These are phyloP conservation scores for Debaryomycetaceae sp. DNA, from an alignment of 1,139 yeast genomes.

Conservation along the genomic window DNA sequence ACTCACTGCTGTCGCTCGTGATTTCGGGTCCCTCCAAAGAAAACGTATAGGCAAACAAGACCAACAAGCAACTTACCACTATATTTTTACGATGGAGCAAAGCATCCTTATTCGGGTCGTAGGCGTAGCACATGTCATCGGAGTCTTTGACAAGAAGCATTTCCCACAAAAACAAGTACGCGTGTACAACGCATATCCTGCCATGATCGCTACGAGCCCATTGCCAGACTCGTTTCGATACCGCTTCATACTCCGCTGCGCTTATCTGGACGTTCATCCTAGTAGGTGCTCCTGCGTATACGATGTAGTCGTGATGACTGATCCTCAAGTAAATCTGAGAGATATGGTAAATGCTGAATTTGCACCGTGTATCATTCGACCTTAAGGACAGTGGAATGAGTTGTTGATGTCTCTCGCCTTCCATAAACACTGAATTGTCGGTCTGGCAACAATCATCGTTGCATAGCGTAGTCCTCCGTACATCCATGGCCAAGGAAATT, in stretches of 20 bases:
- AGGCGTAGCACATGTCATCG: conserved; percentile 25
- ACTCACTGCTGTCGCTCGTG: conserved; percentile 11
- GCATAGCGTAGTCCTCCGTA: conserved; percentile 44
- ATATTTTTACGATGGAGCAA: conserved; percentile 54
- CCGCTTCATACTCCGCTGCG: conserved; percentile 44
- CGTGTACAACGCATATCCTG: conserved; percentile 47
- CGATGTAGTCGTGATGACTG: conserved; percentile 67
- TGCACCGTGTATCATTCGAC: conserved; percentile 37
- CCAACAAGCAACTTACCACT: conserved; percentile 46
- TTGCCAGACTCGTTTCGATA: conserved; percentile 41
- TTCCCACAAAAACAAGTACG: conserved; percentile 55
- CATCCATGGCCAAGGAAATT: conserved; percentile 56
- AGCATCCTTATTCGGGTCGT: conserved; percentile 50
- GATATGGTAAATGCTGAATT: conserved; percentile 54
- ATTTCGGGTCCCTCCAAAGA: conserved; percentile 54
- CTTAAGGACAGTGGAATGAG: conserved; percentile 1
- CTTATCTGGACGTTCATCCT: conserved; percentile 68
- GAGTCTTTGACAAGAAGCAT: conserved; percentile 46
- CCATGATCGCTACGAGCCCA: conserved; percentile 34
- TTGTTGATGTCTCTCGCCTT: not conserved
- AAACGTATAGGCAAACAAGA: conserved; percentile 58
- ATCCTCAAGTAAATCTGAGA: conserved; percentile 62
- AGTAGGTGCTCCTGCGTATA: conserved; percentile 73
- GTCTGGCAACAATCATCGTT: conserved; percentile 29
- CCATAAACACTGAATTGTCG: conserved; percentile 11